Percentiles rank a stretch among this genome's conserved stretches.
Conservation (phyloP, 148 eudicot genomes). For the Chenopodium quinoa region DNA sequence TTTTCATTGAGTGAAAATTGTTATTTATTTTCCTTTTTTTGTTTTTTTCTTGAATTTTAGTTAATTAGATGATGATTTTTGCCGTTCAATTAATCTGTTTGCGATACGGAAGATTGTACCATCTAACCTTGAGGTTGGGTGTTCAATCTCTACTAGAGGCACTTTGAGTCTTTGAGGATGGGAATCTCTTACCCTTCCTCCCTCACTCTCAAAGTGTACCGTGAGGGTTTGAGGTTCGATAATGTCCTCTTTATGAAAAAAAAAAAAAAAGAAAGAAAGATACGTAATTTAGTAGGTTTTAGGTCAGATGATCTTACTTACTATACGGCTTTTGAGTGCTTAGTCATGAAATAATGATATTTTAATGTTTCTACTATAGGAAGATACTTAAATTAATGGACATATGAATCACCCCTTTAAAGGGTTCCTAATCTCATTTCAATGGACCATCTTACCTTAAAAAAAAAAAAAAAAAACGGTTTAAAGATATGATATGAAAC, state of each 20-base stretch:
- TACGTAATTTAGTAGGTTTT: not conserved
- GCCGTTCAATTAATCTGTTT: not conserved
- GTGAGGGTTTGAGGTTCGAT: no score
- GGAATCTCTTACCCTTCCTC: no score
- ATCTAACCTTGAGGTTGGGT: no score
- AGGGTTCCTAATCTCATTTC: not conserved
- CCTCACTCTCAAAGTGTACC: no score
- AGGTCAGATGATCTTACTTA: not conserved
- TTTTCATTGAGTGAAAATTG: not conserved
- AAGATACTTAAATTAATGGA: not conserved
- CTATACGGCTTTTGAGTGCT: not conserved
- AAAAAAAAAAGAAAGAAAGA: not conserved
- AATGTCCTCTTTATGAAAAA: no score
- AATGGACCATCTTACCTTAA: not conserved
- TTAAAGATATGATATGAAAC: not conserved
- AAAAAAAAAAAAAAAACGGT: not conserved
- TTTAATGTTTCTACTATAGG: not conserved
- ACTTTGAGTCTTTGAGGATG: no score
- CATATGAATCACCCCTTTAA: not conserved
- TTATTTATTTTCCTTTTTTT: not conserved
- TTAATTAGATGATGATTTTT: conserved; percentile 2
- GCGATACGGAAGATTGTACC: no score
- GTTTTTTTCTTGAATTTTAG: not conserved
- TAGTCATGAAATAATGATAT: not conserved
- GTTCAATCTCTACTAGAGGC: no score